Base-by-base conservation (phyloP, 2,329 filamentous ascomycete species). In the Cercospora brassicicola region DNA sequence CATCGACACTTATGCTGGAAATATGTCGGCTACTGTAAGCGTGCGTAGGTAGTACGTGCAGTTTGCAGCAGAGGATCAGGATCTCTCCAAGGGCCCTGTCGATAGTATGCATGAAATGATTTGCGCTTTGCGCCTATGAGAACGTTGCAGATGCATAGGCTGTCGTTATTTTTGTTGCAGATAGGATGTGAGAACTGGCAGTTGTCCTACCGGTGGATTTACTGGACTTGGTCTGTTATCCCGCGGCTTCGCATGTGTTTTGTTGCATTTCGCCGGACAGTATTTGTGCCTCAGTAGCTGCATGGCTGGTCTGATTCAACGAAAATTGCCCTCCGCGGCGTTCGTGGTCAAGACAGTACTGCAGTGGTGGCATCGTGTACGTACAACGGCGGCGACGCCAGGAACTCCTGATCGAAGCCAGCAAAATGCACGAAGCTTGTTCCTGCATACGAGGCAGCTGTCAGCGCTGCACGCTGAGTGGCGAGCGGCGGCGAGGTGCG, bases 401-500 rank as follows among this genome's bases (percentile, higher is more conserved):
- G 13, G 15, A 42, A 42, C 36, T 42, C 36, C 13, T 15, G 36
- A 42, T 42, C 36, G 45, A 13, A 51, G 45, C 18, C 45, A 51
- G 45, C 45, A 8, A 51, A 42, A 26, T 51, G 45, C 45, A 51
- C 45, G 45, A n/a, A 59, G 36, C 36, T 23, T 48, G 59, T 61
- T 61, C 33, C 36, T 45, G 36, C 59, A 61, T 61, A 39, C 57
- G 45, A 60, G 31, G 31, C 31, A 39, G 20, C 31, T 59, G 56
- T 59, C 56, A 59, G 28, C 31, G 56, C 56, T 36, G 56, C 31
- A 33, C 26, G 18, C 0, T 33, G 59, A 23, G 59, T 61, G 59
- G 59, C 59, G 26, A 61, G 59, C 42, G 18, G 4, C 42, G 42
- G 42, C 42, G 42, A 48, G 18, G 42, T 42, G 59, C 33, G 20